Conservation (phyloP, 345 rosid species). For the Salix koriyanagi region DNA sequence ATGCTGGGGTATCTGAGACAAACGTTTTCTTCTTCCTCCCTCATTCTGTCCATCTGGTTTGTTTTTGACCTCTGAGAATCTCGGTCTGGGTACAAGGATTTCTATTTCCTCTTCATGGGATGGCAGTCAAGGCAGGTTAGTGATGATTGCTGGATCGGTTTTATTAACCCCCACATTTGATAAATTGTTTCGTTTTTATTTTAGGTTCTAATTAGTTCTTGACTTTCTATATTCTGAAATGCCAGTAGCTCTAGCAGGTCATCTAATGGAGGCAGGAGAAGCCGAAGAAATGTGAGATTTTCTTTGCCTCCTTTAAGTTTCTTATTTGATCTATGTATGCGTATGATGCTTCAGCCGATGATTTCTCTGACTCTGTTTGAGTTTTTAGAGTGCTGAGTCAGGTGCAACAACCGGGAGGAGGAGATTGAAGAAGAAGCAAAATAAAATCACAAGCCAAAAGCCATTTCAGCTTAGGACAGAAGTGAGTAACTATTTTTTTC, state of each 20-base stretch:
- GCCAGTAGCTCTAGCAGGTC: slow-evolving; percentile 50
- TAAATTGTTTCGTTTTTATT: neutral
- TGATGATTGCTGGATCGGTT: slow-evolving; percentile 4
- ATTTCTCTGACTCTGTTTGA: slow-evolving; percentile 6
- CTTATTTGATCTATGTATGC: neutral
- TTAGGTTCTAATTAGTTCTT: slow-evolving; percentile 6
- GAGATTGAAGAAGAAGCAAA: slow-evolving; percentile 60
- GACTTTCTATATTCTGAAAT: neutral
- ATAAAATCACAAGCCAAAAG: slow-evolving; percentile 48
- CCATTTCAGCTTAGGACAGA: slow-evolving; percentile 91
- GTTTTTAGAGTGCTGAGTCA: slow-evolving; percentile 67
- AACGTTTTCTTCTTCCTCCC: slow-evolving; percentile 21
- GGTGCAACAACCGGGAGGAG: slow-evolving; percentile 53
- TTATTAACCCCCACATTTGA: neutral
- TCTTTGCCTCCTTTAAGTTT: neutral
- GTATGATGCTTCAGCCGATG: neutral
- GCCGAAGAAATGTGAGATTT: slow-evolving; percentile 63
- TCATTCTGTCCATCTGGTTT: slow-evolving; percentile 52
- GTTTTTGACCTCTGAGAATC: slow-evolving; percentile 57
- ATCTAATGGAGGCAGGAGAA: slow-evolving; percentile 65
- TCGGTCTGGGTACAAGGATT: slow-evolving; percentile 53
- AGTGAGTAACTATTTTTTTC: slow-evolving; percentile 33
- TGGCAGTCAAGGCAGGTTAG: slow-evolving; percentile 56
- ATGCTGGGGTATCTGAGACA: neutral
- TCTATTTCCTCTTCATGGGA: slow-evolving; percentile 71